phyloP scores from a whole-genome alignment of 805 yeast genomes.

The Suhomyces faveliae region DNA sequence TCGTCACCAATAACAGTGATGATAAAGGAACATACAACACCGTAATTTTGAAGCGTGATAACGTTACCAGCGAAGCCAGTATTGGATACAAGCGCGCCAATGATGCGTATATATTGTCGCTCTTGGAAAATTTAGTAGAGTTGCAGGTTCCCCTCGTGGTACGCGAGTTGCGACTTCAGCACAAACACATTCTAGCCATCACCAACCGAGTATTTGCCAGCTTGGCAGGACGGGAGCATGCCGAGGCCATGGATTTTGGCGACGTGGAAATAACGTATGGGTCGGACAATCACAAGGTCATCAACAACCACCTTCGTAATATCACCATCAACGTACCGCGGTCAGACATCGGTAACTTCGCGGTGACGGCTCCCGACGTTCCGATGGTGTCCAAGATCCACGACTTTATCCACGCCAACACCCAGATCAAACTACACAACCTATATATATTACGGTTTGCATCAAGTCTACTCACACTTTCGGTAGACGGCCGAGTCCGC shows the following conservation, averaged over 20 bases:
- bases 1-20: conserved; percentile 1
- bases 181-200: conserved; percentile 6
- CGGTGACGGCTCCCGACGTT: background rate
- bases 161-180: conserved; percentile 10
- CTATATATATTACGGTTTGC: conserved; percentile 19
- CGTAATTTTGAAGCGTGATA: conserved; percentile 7
- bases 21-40: conserved; percentile 6
- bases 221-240: background rate
- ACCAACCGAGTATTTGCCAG: conserved; percentile 8
- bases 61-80: background rate
- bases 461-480: conserved; percentile 17
- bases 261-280: conserved; percentile 13
- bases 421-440: conserved; percentile 22
- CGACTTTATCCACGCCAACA: conserved; percentile 17
- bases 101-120: conserved; percentile 4
- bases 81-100: background rate
- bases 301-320: conserved; percentile 18
- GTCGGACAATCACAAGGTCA: conserved; percentile 4
- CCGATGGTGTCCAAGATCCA: conserved; percentile 16
- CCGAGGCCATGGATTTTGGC: conserved; percentile 6
- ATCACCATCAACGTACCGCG: conserved; percentile 23
- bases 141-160: conserved; percentile 9
- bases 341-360: conserved; percentile 15
- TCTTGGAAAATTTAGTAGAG: conserved; percentile 10
- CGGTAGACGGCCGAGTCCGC: conserved; percentile 24